Conservation (phyloP, 2,329 filamentous ascomycete genomes). For the Metarhizium sp. region DNA sequence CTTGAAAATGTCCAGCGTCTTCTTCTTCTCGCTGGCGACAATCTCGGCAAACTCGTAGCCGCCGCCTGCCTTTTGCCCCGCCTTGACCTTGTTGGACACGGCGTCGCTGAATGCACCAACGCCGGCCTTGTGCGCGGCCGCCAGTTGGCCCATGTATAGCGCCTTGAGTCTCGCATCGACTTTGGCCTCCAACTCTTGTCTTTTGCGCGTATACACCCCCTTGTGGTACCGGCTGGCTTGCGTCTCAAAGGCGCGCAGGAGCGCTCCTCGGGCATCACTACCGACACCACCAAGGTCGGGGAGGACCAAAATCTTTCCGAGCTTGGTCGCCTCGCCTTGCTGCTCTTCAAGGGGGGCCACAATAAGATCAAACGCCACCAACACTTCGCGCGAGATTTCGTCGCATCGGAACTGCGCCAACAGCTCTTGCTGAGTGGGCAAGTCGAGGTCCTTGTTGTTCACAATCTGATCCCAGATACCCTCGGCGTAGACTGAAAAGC, state of each 20-base stretch:
- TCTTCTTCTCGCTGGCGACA: constrained; percentile 71
- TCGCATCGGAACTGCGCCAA: constrained; percentile 96
- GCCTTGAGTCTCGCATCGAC: constrained; percentile 81
- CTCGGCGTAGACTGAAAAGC: constrained; percentile 88
- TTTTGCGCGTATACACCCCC: constrained; percentile 82
- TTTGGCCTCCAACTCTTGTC: constrained; percentile 74
- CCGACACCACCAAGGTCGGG: constrained; percentile 66
- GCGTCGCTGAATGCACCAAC: constrained; percentile 78
- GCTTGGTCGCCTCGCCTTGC: constrained; percentile 63
- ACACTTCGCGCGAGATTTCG: constrained; percentile 85
- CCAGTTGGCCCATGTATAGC: constrained; percentile 80
- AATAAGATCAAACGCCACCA: constrained; percentile 72
- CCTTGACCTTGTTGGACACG: constrained; percentile 78
- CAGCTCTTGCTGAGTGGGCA: constrained; percentile 94
- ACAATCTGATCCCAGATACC: constrained; percentile 98
- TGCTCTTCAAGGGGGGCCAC: constrained; percentile 78
- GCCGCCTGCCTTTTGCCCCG: constrained; percentile 83
- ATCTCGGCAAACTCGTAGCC: constrained; percentile 94
- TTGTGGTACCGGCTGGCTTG: constrained; percentile 96
- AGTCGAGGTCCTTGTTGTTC: constrained; percentile 93
- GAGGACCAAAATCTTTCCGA: constrained; percentile 67
- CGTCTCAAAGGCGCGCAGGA: constrained; percentile 75
- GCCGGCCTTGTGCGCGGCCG: constrained; percentile 80
- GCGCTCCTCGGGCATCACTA: constrained; percentile 59
- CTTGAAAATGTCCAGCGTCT: constrained; percentile 66